Base-by-base conservation (phyloP, 2,329 filamentous ascomycete genomes). In the Monosporascus sp. region DNA sequence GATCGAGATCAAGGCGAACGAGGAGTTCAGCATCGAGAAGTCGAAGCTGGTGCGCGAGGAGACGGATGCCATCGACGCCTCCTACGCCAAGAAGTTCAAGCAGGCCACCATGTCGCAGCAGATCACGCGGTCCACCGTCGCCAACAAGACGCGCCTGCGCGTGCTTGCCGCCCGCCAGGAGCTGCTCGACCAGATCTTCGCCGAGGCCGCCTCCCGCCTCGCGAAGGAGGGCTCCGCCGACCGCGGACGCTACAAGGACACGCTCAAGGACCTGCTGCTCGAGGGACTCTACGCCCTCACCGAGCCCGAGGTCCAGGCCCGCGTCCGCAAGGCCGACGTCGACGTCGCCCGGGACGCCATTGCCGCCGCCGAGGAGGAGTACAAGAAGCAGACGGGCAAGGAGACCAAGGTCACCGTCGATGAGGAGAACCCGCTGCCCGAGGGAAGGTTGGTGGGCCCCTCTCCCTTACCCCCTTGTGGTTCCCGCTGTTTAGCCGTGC, bases 71-170 rank as follows among this genome's bases (percentile, higher is more conserved):
- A 97, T 99, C 79, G 94, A 99, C 77, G 79, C 80, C 61, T 79
- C 88, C 65, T 99, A 97, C 82, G 89, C 93, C 77, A 97, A 96
- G 85, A 97, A 97, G 80, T 95, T 95, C 85, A 99, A 97, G 81
- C 89, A 96, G 77, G 93, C 94, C 66, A 84, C 88, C 78, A 96
- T 97, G 90, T 93, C 91, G 59, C 94, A 97, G 82, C 94, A 99
- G 78, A 97, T 97, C 78, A 96, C 92, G 60, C 89, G 89, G 70
- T 97, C 92, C 60, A 97, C 92, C 58, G 87, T 97, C 58, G 84
- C 92, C 76, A 99, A 99, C 82, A 96, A 96, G 81, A 94, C 90
- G 54, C 86, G 94, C 57, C 86, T 99, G 73, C 87, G 88, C 70
- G 87, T 99, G 52, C 86, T 99, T 55, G 82, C 82, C 59, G 88